Conservation (phyloP, 345 rosid genomes). For the Carallia pectinifolia region DNA sequence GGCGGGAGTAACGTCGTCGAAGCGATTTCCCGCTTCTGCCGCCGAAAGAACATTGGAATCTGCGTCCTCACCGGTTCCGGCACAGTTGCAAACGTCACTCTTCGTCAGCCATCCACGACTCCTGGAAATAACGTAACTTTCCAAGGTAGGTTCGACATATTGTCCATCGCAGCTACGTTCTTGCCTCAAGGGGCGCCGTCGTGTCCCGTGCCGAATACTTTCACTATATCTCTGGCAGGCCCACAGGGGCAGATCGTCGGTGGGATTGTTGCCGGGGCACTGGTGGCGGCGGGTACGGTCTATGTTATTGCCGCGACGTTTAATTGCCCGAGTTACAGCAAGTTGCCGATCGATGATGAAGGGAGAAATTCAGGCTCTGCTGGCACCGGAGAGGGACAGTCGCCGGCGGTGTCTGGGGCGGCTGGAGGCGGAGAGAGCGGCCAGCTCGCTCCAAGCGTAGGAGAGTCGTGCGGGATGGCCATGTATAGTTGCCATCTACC, state of each 20-base stretch:
- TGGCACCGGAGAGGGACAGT: conserved; percentile 47
- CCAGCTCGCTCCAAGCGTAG: conserved; percentile 39
- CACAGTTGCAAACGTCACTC: conserved; percentile 73
- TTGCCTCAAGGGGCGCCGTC: conserved; percentile 46
- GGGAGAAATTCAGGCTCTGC: conserved; percentile 41
- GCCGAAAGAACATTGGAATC: conserved; percentile 55
- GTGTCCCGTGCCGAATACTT: conserved; percentile 43
- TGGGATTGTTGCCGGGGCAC: conserved; percentile 69
- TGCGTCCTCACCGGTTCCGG: conserved; percentile 80
- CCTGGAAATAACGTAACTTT: conserved; percentile 75
- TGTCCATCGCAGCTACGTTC: conserved; percentile 81
- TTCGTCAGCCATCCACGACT: conserved; percentile 74
- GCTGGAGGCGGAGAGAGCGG: conserved; percentile 34
- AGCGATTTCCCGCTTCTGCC: conserved; percentile 62
- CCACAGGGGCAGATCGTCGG: conserved; percentile 97
- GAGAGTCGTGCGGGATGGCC: conserved; percentile 53
- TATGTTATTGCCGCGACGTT: conserved; percentile 77
- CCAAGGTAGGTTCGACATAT: conserved; percentile 85
- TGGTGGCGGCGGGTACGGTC: conserved; percentile 72
- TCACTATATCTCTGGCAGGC: conserved; percentile 78
- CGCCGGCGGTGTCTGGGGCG: conserved; percentile 53
- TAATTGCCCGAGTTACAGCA: conserved; percentile 62
- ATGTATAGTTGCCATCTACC: conserved; percentile 64
- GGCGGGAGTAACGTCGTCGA: conserved; percentile 73
- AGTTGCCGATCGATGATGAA: conserved; percentile 49